Evolutionary conservation across 495 filamentous ascomycete species (phyloP), one percentile per base, ranked within the genome.

Genomic region (Trichoderma erinaceum): DNA sequence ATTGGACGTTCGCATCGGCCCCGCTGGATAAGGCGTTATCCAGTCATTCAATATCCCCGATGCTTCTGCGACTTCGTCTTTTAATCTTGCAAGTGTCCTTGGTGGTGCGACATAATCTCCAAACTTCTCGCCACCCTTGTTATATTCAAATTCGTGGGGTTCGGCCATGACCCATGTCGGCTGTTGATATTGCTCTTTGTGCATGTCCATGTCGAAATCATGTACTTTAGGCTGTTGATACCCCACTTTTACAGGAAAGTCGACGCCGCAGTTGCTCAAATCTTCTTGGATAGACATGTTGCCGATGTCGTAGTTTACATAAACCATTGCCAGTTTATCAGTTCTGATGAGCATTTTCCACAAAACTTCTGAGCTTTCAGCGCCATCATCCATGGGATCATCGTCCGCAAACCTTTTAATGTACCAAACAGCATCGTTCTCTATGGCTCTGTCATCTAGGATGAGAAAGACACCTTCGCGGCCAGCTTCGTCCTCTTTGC

Each of bases 331-430:
- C 16, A 73, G 63, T 6, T 32, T 65, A 12, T 70, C 69, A 13
- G 68, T 68, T 63, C 67, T 66, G 7, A 69, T 27, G n/a, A 70
- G 66, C 27, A 70, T 70, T 43, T 70, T 25, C 72, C 70, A 73
- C 12, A 70, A 50, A 27, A 70, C 70, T 0, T 41, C 43, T 1
- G 67, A 69, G 41, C 63, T 70, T 64, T 43, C 66, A 5, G 71
- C 67, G 1, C 67, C 27, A 2, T 61, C 5, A 6, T 68, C 66
- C 0, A 69, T 67, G 10, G 67, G 66, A 12, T 69, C 66, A 12
- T 68, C 58, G 11, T 43, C 44, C 1, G 70, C 70, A 52, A 70
- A 72, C 0, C 27, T 15, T 0, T 61, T 56, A 1, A 73, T 68
- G 65, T 70, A 71, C 69, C 71, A 72, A 0, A 72, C 67, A 0